phyloP scores from a whole-genome alignment of 1,284 basidiomycete species.

The Sphagnurus paluster region DNA sequence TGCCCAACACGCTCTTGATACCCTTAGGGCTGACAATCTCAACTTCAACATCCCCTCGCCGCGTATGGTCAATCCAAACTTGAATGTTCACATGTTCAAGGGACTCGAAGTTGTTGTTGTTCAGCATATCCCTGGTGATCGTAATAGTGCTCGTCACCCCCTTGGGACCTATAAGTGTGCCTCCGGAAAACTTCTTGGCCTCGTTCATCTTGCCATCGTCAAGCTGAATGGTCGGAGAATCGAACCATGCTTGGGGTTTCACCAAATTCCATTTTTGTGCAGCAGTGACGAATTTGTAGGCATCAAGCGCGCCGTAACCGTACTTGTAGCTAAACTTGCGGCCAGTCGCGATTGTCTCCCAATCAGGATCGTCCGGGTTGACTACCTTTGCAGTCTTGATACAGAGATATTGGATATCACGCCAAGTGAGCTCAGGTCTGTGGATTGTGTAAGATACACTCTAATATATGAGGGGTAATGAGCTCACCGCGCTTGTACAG shows the following conservation, averaged over 20 bases:
- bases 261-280: constrained; percentile 85
- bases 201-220: constrained; percentile 59
- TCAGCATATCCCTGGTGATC: constrained; percentile 73
- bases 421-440: constrained; percentile 94
- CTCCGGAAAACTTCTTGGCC: constrained; percentile 60
- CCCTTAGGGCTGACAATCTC: constrained; percentile 86
- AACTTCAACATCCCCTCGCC: constrained; percentile 92
- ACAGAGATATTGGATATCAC: constrained; percentile 93
- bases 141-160: constrained; percentile 72
- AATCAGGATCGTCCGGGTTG: constrained; percentile 91
- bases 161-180: constrained; percentile 60
- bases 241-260: constrained; percentile 93
- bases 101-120: constrained; percentile 77
- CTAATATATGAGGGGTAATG: background rate
- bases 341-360: constrained; percentile 84
- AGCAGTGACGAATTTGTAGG: constrained; percentile 79
- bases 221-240: constrained; percentile 70
- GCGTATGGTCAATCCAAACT: constrained; percentile 89
- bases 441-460: background rate
- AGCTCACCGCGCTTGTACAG: constrained; percentile 74
- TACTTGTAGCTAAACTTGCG: constrained; percentile 95
- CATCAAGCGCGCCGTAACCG: constrained; percentile 91
- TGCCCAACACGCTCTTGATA: constrained; percentile 83
- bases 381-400: constrained; percentile 79
- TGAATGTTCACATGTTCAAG: constrained; percentile 93